Percentiles rank a stretch among this genome's conserved stretches.
Evolutionary conservation across 2,329 filamentous ascomycete species (phyloP).

Genomic region (Tolypocladium pustulatum): DNA sequence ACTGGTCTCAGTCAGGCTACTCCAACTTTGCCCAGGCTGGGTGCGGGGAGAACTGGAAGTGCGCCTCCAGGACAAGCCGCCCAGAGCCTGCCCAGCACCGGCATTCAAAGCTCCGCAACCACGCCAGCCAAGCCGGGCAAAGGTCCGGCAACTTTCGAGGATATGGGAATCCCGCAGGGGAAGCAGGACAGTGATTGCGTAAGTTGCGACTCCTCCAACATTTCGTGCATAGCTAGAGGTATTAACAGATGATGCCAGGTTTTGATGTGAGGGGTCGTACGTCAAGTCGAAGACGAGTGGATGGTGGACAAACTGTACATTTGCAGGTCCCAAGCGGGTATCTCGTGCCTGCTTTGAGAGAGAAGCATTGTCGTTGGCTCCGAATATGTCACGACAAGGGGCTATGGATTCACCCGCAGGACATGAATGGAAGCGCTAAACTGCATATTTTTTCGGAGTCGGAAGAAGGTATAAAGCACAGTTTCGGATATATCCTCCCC

Average conservation of each 20-base stretch:
- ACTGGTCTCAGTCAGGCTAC: slow-evolving; percentile 9
- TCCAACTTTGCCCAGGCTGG: slow-evolving; percentile 9
- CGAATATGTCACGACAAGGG: background rate
- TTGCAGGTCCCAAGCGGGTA: background rate
- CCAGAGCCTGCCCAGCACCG: slow-evolving; percentile 9
- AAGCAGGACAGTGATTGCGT: slow-evolving; percentile 90
- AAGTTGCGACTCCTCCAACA: slow-evolving; percentile 27
- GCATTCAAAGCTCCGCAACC: slow-evolving; percentile 19
- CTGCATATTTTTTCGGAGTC: background rate
- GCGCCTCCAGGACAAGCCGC: slow-evolving; percentile 22
- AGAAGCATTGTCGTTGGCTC: background rate
- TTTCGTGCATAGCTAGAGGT: background rate
- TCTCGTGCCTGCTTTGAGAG: background rate
- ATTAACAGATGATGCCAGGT: slow-evolving; percentile 8
- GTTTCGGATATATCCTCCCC: background rate
- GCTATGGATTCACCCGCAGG: background rate
- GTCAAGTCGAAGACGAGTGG: background rate
- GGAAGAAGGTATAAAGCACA: background rate
- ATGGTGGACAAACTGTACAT: background rate
- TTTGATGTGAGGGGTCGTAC: slow-evolving; percentile 11
- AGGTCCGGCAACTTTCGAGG: slow-evolving; percentile 92
- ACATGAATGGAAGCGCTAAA: background rate
- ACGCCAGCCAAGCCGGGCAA: slow-evolving; percentile 38
- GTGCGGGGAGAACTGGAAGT: slow-evolving; percentile 23
- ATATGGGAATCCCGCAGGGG: slow-evolving; percentile 85